Base-by-base conservation (phyloP, 257 asterid genomes). In the Gynochthodes officinalis region DNA sequence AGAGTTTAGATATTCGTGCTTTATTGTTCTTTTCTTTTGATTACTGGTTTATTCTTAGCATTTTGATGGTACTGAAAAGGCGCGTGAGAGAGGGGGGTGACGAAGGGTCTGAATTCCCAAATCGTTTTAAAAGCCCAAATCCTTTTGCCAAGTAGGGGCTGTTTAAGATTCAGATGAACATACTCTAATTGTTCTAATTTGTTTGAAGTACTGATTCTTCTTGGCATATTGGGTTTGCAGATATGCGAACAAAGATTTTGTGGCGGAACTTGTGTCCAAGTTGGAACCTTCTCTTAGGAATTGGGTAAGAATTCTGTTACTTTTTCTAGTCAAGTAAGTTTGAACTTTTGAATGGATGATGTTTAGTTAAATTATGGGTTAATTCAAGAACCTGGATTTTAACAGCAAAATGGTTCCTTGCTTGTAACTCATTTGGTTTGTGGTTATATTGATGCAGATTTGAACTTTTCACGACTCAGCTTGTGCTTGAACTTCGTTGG, bases 51-150 rank as follows among this genome's bases (percentile, higher is more conserved):
- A 21, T 61, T 69, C n/a, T 64, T 28, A 73, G 76, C 66, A 52
- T 43, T 80, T 82, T 87, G 86, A 90, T 90, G 98, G 88, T 82
- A 79, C 77, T 28, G 75, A 90, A 87, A 73, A 85, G 98, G 67
- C 78, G 72, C 43, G 73, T 79, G 23, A 59, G 80, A 67, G 87
- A 79, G 63, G 89, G 82, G 50, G 85, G 74, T 46, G 93, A 81
- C 81, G 97, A 74, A 48, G 78, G 83, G 39, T 84, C 89, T 75
- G 82, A 79, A 53, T 71, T 68, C 80, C 86, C 90, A 2, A 28
- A 61, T 25, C 61, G 72, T 21, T 73, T 78, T 46, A 82, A 82
- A 76, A 89, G 88, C 70, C 71, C 74, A 3, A 80, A 77, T 53
- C 70, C 79, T 32, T 44, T 59, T 32, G 64, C 69, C 0, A 70